Evolutionary conservation across 2,329 filamentous ascomycete species (phyloP), one percentile per base, ranked within the genome.

Genomic region (Teratosphaeria gauchensis): DNA sequence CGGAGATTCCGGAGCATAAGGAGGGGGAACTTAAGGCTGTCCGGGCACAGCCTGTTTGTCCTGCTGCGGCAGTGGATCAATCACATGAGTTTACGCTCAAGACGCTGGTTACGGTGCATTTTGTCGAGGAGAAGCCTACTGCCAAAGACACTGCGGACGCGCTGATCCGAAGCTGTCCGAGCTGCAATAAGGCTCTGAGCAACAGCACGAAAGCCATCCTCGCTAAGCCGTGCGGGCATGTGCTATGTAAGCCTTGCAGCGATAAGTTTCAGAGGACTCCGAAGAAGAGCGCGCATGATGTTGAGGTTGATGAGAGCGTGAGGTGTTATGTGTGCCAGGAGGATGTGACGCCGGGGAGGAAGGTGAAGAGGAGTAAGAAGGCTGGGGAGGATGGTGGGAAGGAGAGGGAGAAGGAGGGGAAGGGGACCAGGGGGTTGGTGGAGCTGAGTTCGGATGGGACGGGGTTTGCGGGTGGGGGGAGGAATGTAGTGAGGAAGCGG

Each of bases 221-320:
- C 56, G 86, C 89, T 1, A 92, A 90, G 71, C 89, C 89, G 0
- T 99, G 92, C 68, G 92, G 92, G 0, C 92, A 99, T 71, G 91
- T 97, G 0, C 75, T 96, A 24, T 99, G 92, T 74, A 87, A 88
- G 67, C 86, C 82, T 46, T 96, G 92, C 69, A 87, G 92, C 16
- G 82, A 86, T 57, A 88, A 91, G 69, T 95, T 97, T 73, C 86
- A 96, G 79, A 81, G 80, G 7, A 81, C 84, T 4, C 71, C 75
- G 0, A 82, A 87, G 70, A 66, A 64, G 60, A 65, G 65, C 3
- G 83, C 84, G 5, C 86, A 90, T 65, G 81, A 84, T 32, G 75
- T 73, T 2, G 74, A 79, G 35, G 73, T 79, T 38, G 74, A 76
- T 9, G 77, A 78, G 14, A 78, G 80, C 2, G 73, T 74, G 9